phyloP scores from a whole-genome alignment of 805 yeast species.

The Yarrowia hollandica region DNA sequence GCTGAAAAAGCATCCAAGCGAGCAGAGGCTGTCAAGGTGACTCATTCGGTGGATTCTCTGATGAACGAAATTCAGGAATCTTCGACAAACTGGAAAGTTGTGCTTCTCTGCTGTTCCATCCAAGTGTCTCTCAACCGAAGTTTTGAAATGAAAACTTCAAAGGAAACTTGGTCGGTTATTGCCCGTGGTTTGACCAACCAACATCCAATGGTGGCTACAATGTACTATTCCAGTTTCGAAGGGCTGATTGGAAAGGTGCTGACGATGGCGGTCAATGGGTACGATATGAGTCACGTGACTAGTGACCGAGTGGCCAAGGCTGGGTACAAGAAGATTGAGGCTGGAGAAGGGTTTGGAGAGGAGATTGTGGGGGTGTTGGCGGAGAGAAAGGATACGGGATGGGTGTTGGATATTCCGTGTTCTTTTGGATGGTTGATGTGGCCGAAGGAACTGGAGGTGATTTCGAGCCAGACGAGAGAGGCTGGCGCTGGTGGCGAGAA shows the following conservation, averaged over 20 bases:
- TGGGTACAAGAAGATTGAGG: neutral
- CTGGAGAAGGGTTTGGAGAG: neutral
- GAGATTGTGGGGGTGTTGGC: neutral
- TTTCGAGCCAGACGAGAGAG: neutral
- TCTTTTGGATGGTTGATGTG: neutral
- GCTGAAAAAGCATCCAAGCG: slow-evolving; percentile 32
- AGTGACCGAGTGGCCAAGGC: neutral
- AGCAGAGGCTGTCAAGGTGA: slow-evolving; percentile 29
- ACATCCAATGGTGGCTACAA: slow-evolving; percentile 19
- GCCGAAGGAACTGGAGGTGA: slow-evolving; percentile 3
- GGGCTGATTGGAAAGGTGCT: slow-evolving; percentile 15
- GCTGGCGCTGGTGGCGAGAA: no score
- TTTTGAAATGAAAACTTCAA: slow-evolving; percentile 8
- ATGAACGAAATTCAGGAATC: neutral
- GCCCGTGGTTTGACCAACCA: slow-evolving; percentile 4
- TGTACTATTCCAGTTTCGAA: slow-evolving; percentile 1
- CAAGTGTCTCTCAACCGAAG: slow-evolving; percentile 10
- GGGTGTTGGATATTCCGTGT: neutral
- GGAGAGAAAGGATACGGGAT: neutral
- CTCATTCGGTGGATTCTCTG: neutral
- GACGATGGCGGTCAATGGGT: slow-evolving; percentile 4
- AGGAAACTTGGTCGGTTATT: slow-evolving; percentile 3
- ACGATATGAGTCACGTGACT: slow-evolving; percentile 11
- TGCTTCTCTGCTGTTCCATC: slow-evolving; percentile 1
- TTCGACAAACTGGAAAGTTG: slow-evolving; percentile 13